Evolutionary conservation across 1,139 yeast species (phyloP).

Genomic region (Blastobotrys persicus): DNA sequence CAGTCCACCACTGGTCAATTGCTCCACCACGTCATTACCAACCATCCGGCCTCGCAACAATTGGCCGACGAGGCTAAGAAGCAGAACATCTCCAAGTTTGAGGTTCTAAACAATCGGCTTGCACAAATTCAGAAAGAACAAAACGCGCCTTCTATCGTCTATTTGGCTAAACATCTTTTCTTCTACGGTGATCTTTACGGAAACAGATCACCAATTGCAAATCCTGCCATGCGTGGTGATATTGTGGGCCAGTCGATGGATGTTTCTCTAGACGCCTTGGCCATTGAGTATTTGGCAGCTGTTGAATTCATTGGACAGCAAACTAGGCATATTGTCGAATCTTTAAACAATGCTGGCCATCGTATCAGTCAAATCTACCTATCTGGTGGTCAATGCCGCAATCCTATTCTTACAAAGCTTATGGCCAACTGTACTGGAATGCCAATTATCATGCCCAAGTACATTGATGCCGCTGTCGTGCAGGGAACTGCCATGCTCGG

Average conservation of each 20-base stretch:
- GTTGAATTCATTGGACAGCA: slow-evolving; percentile 98
- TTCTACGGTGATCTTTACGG: slow-evolving; percentile 97
- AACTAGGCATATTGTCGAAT: slow-evolving; percentile 89
- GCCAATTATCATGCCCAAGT: slow-evolving; percentile 90
- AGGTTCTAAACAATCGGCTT: slow-evolving; percentile 70
- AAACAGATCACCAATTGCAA: slow-evolving; percentile 94
- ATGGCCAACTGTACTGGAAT: slow-evolving; percentile 90
- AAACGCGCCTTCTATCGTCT: slow-evolving; percentile 65
- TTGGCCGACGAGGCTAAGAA: slow-evolving; percentile 59
- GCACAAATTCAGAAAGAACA: slow-evolving; percentile 62
- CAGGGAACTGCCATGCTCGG: slow-evolving; percentile 94
- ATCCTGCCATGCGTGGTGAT: slow-evolving; percentile 89
- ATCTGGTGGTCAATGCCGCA: slow-evolving; percentile 97
- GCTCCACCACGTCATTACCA: slow-evolving; percentile 81
- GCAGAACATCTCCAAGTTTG: slow-evolving; percentile 73
- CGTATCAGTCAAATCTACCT: slow-evolving; percentile 70
- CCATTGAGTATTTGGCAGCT: slow-evolving; percentile 83
- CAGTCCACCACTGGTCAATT: slow-evolving; percentile 96
- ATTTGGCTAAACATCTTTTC: slow-evolving; percentile 79
- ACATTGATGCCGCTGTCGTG: slow-evolving; percentile 95
- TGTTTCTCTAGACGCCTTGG: slow-evolving; percentile 75
- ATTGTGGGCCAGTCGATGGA: slow-evolving; percentile 94
- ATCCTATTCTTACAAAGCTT: slow-evolving; percentile 80
- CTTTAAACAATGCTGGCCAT: slow-evolving; percentile 80
- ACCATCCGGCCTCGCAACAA: slow-evolving; percentile 84